Conservation (phyloP, 2,329 filamentous ascomycete genomes). For the Sordariomycetes sp. region DNA sequence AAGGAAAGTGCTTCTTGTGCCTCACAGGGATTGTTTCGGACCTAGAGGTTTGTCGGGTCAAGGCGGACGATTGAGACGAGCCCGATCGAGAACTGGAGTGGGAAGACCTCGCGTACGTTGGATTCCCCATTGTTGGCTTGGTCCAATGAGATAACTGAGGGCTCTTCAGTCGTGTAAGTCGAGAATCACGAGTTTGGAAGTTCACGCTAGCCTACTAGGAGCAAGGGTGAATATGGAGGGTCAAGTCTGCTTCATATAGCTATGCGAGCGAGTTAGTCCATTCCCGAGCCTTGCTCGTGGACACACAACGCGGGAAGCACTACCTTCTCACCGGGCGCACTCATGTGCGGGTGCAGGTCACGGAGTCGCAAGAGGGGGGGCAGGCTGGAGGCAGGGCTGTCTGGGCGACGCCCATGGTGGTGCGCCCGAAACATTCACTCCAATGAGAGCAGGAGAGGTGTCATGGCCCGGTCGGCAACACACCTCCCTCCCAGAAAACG, state of each 20-base stretch:
- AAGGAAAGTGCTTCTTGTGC: background rate
- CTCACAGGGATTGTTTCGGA: background rate
- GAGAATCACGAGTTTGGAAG: background rate
- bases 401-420: background rate
- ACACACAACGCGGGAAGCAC: background rate
- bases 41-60: background rate
- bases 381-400: background rate
- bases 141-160: background rate
- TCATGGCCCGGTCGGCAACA: no score
- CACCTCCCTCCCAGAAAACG: no score
- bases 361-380: background rate
- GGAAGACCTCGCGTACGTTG: background rate
- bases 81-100: background rate
- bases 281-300: no score
- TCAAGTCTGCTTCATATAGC: no score
- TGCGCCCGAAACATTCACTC: no score
- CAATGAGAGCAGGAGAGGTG: no score
- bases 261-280: no score
- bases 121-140: background rate
- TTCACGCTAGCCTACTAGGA: background rate
- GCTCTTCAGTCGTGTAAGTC: background rate
- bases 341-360: background rate
- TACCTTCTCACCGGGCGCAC: background rate
- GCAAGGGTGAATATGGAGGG: no score
- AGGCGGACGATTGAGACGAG: background rate